Evolutionary conservation across 2,329 filamentous ascomycete genomes (phyloP).

Genomic region (Trichocomaceae sp.): DNA sequence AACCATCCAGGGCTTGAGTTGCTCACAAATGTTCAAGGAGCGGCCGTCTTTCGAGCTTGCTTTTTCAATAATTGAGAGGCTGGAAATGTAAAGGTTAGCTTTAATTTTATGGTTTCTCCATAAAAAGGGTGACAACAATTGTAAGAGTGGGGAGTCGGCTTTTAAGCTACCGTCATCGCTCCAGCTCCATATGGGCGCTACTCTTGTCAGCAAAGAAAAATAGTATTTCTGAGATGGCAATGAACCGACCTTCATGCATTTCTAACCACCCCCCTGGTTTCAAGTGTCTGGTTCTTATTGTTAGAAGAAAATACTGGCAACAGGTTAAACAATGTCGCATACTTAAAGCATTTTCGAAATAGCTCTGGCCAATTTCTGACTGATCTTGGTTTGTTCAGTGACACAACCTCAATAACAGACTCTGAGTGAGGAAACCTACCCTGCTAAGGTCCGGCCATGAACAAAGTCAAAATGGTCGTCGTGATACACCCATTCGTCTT

Average conservation of each 20-base stretch:
- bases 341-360: conserved; percentile 10
- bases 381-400: neutral
- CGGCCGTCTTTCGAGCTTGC: conserved; percentile 6
- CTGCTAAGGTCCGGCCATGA: conserved; percentile 15
- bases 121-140: neutral
- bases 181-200: conserved; percentile 14
- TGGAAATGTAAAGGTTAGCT: neutral
- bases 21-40: conserved; percentile 9
- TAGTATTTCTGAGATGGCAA: neutral
- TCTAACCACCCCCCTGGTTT: conserved; percentile 20
- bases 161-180: conserved; percentile 17
- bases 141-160: conserved; percentile 6
- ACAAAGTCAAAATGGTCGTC: conserved; percentile 19
- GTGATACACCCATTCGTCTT: conserved; percentile 15
- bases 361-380: conserved; percentile 15
- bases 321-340: neutral
- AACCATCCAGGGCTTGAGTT: conserved; percentile 12
- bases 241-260: conserved; percentile 5
- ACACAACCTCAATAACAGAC: neutral
- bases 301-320: neutral
- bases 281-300: conserved; percentile 10
- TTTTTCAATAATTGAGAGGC: conserved; percentile 3
- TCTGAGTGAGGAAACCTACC: neutral
- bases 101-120: neutral
- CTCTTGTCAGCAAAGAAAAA: neutral